These are phyloP conservation scores for Apiotrichum siamense DNA, from an alignment of 1,284 basidiomycete species.

Conservation along the genomic window DNA sequence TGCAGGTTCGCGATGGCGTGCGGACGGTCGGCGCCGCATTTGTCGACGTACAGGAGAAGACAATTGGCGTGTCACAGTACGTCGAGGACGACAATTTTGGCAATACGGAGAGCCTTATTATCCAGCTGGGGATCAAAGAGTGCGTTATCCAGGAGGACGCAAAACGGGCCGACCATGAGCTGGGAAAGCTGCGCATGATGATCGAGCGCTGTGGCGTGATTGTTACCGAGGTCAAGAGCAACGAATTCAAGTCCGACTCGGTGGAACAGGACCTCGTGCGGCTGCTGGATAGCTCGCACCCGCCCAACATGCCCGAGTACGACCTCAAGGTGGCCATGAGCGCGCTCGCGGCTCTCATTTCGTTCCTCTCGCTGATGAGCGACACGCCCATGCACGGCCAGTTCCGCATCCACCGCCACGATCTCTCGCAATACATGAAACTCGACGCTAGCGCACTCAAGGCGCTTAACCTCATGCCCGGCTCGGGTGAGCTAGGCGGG, in stretches of 20 bases:
- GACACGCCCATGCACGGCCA: slow-evolving; percentile 76
- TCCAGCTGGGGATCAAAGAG: slow-evolving; percentile 95
- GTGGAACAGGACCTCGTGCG: slow-evolving; percentile 79
- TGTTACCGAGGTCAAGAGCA: slow-evolving; percentile 77
- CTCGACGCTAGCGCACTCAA: slow-evolving; percentile 90
- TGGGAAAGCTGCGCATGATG: slow-evolving; percentile 74
- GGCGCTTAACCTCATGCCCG: slow-evolving; percentile 81
- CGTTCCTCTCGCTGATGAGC: slow-evolving; percentile 75
- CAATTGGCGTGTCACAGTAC: slow-evolving; percentile 70
- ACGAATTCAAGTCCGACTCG: slow-evolving; percentile 75
- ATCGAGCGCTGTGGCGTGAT: slow-evolving; percentile 88
- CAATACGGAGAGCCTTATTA: slow-evolving; percentile 90
- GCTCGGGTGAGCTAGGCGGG: slow-evolving; percentile 54
- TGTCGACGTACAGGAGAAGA: slow-evolving; percentile 53
- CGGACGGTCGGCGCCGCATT: slow-evolving; percentile 54
- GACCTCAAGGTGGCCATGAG: slow-evolving; percentile 71
- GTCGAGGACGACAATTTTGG: slow-evolving; percentile 93
- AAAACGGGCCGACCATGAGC: slow-evolving; percentile 64
- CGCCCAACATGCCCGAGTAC: slow-evolving; percentile 59
- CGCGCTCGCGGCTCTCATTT: slow-evolving; percentile 72
- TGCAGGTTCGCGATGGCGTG: slow-evolving; percentile 56
- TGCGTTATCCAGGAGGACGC: slow-evolving; percentile 58
- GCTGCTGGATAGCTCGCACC: slow-evolving; percentile 57
- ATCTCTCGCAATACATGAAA: slow-evolving; percentile 90
- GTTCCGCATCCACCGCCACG: slow-evolving; percentile 78